These are phyloP conservation scores for Fusarium transvaalense DNA, from an alignment of 2,329 filamentous ascomycete genomes.

Conservation along the genomic window DNA sequence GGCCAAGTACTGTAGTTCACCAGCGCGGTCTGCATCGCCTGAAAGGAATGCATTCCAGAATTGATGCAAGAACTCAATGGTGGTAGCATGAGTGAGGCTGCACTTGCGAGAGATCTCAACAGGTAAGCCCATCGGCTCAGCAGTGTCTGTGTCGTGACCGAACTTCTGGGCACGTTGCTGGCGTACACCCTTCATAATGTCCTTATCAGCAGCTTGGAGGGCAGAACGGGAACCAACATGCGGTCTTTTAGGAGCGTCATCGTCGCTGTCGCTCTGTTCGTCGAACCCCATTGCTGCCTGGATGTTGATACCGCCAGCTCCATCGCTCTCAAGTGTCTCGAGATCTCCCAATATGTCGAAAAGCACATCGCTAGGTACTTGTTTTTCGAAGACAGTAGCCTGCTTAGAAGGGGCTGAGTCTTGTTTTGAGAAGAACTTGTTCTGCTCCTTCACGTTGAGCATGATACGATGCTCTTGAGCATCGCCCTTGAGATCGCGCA, in stretches of 20 bases:
- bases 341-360: conserved; percentile 74
- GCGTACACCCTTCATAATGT: conserved; percentile 74
- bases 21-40: conserved; percentile 82
- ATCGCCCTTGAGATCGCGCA: conserved; percentile 84
- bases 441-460: conserved; percentile 90
- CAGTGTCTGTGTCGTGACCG: conserved; percentile 62
- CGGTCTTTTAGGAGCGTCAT: conserved; percentile 65
- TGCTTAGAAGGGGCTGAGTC: conserved; percentile 62
- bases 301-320: conserved; percentile 68
- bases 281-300: conserved; percentile 75
- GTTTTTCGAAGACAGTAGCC: conserved; percentile 71
- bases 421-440: conserved; percentile 79
- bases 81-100: conserved; percentile 85
- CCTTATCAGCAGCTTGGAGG: conserved; percentile 72
- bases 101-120: conserved; percentile 69
- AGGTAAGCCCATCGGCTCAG: conserved; percentile 66
- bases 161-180: conserved; percentile 72
- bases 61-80: conserved; percentile 94
- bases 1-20: conserved; percentile 83
- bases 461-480: conserved; percentile 81
- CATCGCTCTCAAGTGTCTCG: conserved; percentile 61
- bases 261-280: conserved; percentile 77
- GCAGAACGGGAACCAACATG: conserved; percentile 79
- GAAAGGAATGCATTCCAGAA: conserved; percentile 96
- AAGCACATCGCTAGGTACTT: conserved; percentile 77